A percentile compares a stretch with the other conserved stretches of the same genome.
Evolutionary conservation across 2,329 filamentous ascomycete species (phyloP).

Genomic region (Gaeumannomyces tritici): DNA sequence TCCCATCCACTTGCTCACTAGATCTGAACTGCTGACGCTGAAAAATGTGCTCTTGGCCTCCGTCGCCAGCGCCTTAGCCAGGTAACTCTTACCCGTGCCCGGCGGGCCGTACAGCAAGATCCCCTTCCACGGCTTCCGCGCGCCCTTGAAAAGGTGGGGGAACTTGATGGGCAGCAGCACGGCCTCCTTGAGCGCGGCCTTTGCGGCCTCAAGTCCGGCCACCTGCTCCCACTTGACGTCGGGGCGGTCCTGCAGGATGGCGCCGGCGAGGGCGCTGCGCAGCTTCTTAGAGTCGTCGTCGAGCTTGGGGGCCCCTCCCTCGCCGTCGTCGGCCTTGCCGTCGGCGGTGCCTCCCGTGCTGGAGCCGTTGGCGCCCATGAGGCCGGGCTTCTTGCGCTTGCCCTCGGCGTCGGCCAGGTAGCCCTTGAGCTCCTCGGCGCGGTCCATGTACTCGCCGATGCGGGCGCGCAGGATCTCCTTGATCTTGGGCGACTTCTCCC

Average conservation of each 20-base stretch:
- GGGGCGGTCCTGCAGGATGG: slow-evolving; percentile 89
- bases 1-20: slow-evolving; percentile 99
- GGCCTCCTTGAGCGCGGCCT: slow-evolving; percentile 95
- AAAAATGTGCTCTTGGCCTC: slow-evolving; percentile 99
- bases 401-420: slow-evolving; percentile 69
- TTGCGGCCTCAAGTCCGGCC: slow-evolving; percentile 84
- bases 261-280: slow-evolving; percentile 78
- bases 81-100: slow-evolving; percentile 93
- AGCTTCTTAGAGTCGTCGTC: slow-evolving; percentile 96
- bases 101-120: slow-evolving; percentile 94
- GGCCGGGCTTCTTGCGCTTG: slow-evolving; percentile 60
- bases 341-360: slow-evolving; percentile 53
- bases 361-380: slow-evolving; percentile 64
- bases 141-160: slow-evolving; percentile 89
- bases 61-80: slow-evolving; percentile 94
- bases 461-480: slow-evolving; percentile 97
- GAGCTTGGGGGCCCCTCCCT: slow-evolving; percentile 50
- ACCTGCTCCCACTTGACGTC: slow-evolving; percentile 99
- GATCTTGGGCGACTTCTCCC: slow-evolving; percentile 96
- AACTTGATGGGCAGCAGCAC: slow-evolving; percentile 98
- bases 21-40: slow-evolving; percentile 91
- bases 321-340: slow-evolving; percentile 38
- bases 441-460: slow-evolving; percentile 95
- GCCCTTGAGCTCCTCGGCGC: slow-evolving; percentile 93
- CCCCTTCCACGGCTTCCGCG: slow-evolving; percentile 96